Conservation (phyloP, 2,329 filamentous ascomycete genomes). For the Didymella arachidicola region DNA sequence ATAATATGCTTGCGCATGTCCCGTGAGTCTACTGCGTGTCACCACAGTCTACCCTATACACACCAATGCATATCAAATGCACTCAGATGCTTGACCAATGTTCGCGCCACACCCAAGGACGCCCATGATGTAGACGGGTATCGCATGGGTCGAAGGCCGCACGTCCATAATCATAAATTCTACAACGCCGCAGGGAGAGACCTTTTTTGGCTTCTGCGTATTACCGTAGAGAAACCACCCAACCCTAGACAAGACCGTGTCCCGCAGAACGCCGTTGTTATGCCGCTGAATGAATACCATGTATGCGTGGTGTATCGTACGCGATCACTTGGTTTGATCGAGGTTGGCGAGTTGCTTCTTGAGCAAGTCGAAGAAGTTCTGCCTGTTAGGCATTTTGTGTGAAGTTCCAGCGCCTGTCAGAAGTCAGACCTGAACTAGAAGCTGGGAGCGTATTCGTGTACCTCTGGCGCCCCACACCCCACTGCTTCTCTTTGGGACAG, state of each 20-base stretch:
- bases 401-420: constrained; percentile 43
- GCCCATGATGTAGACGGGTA: constrained; percentile 37
- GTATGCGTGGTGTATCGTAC: constrained; percentile 24
- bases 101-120: constrained; percentile 19
- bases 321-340: constrained; percentile 49
- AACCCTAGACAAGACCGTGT: constrained; percentile 23
- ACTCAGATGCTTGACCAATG: not conserved
- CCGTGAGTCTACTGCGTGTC: not conserved
- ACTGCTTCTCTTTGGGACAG: constrained; percentile 48
- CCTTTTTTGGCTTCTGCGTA: constrained; percentile 23
- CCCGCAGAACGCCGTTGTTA: constrained; percentile 43
- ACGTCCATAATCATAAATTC: constrained; percentile 15
- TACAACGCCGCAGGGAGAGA: constrained; percentile 38
- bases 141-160: constrained; percentile 29
- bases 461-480: constrained; percentile 53
- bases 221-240: constrained; percentile 26
- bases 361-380: constrained; percentile 56
- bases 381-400: constrained; percentile 54
- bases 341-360: constrained; percentile 55
- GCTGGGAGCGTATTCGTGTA: constrained; percentile 27
- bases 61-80: not conserved
- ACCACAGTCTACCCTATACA: constrained; percentile 1
- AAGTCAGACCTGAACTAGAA: constrained; percentile 23
- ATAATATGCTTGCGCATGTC: not conserved
- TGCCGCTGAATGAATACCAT: constrained; percentile 43